A percentile compares a stretch with the other conserved stretches of the same genome.
These are phyloP conservation scores for Boechera divaricarpa DNA, from an alignment of 345 rosid species.

Conservation along the genomic window DNA sequence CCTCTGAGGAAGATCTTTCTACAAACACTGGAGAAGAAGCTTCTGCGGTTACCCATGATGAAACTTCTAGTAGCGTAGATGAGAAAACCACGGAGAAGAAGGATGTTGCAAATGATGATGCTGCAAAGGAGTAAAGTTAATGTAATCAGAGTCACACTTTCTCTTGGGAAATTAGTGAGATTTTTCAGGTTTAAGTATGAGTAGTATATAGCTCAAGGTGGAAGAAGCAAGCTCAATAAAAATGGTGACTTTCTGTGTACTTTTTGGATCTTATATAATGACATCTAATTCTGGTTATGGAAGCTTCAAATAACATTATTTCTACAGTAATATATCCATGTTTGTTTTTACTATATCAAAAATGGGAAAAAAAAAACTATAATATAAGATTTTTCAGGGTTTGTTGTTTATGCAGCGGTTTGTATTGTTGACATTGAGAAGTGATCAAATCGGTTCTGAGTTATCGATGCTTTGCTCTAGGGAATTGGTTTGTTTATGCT, in stretches of 20 bases:
- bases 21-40: constrained; percentile 35
- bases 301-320: background rate
- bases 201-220: constrained; percentile 37
- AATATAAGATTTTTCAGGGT: too few relatives aligned
- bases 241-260: constrained; percentile 9
- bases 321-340: background rate
- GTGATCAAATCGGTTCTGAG: too few relatives aligned
- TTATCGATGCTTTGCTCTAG: too few relatives aligned
- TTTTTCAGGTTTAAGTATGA: constrained; percentile 19
- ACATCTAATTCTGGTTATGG: constrained; percentile 20
- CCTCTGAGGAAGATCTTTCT: constrained; percentile 52
- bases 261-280: constrained; percentile 15
- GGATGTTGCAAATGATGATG: constrained; percentile 35
- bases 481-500: too few relatives aligned
- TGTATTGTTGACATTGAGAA: too few relatives aligned
- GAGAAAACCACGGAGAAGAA: constrained; percentile 35
- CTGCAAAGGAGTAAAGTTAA: constrained; percentile 26
- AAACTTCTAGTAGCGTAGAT: constrained; percentile 34
- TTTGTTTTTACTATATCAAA: background rate
- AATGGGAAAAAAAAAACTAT: background rate
- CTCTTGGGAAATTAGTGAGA: background rate
- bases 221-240: constrained; percentile 36
- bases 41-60: constrained; percentile 20
- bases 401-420: too few relatives aligned
- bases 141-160: background rate